Evolutionary conservation across 2,329 filamentous ascomycete genomes (phyloP), one percentile per base, ranked within the genome.

Genomic region (Fusarium multiceps): DNA sequence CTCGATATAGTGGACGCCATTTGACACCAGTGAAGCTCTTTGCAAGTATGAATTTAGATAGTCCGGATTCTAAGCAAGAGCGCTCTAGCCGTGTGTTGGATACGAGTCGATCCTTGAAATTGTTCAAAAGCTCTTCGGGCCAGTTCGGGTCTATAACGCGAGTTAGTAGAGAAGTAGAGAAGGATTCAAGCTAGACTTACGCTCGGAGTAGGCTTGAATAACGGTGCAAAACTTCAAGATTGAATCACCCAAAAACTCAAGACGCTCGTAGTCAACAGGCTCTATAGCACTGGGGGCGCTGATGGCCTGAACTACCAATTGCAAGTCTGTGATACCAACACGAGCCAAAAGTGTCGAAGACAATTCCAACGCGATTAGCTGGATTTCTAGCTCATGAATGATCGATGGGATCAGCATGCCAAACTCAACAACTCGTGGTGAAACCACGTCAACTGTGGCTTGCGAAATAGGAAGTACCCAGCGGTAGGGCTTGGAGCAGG

Each of bases 201-300:
- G 76, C 23, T 84, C 78, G 1, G 85, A 83, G 20, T 83, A 81
- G 5, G 94, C 83, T 58, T 93, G 90, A 2, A 93, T 77, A 0
- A 89, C 88, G 0, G 91, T 85, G 48, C 88, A 88, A 59, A 91
- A 87, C 74, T 98, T 98, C 40, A 98, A 83, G 3, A 97, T 84
- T 0, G 89, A 89, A 74, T 98, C 95, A 0, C 96, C 96, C 0
- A 98, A 81, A 71, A 97, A 97, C 76, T 98, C 96, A 0, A 97
- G 82, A 4, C 92, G 85, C 73, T 98, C 92, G 75, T 98, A 98
- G 69, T 97, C 87, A 0, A 84, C 85, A 2, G 81, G 77, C 49
- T 90, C 88, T 4, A 79, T 75, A 0, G 92, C 89, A 3, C 83
- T 84, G 0, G 90, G 87, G 1, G 92, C 83, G 53, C 87, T 92